Conservation (phyloP, 1,284 basidiomycete genomes). For the Fistulina hepatica region DNA sequence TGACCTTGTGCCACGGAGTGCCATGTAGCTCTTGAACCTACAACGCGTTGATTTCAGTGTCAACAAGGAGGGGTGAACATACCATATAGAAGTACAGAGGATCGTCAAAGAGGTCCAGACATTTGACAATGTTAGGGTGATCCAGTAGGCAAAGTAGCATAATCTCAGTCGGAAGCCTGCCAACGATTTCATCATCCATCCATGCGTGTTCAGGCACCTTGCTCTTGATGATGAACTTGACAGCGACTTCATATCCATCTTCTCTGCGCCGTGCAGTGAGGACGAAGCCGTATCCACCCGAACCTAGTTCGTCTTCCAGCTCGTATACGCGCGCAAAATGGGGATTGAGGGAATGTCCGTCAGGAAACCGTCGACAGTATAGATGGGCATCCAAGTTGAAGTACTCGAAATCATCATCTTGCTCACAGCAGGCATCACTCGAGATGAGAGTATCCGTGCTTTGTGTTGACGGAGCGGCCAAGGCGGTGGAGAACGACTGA, state of each 20-base stretch:
- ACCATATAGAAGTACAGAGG: slow-evolving; percentile 78
- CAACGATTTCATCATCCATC: slow-evolving; percentile 54
- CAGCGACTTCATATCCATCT: slow-evolving; percentile 63
- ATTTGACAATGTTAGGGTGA: slow-evolving; percentile 76
- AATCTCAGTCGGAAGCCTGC: slow-evolving; percentile 70
- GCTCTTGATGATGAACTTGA: slow-evolving; percentile 87
- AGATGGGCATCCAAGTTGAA: slow-evolving; percentile 26
- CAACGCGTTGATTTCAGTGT: slow-evolving; percentile 2
- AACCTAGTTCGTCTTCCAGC: slow-evolving; percentile 74
- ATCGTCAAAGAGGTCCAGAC: slow-evolving; percentile 79
- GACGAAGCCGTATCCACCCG: slow-evolving; percentile 90
- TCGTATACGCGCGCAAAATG: slow-evolving; percentile 59
- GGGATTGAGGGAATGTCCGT: slow-evolving; percentile 50
- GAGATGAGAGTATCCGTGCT: neutral
- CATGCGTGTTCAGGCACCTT: slow-evolving; percentile 75
- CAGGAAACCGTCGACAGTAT: slow-evolving; percentile 50
- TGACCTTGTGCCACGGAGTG: slow-evolving; percentile 61
- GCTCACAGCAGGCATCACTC: neutral
- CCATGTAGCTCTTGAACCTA: slow-evolving; percentile 91
- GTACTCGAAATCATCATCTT: neutral
- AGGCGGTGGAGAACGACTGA: neutral
- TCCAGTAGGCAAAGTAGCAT: slow-evolving; percentile 64
- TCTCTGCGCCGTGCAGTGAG: slow-evolving; percentile 59
- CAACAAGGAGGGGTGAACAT: slow-evolving; percentile 21
- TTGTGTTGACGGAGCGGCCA: neutral